Percentiles rank a stretch among this genome's conserved stretches.
Evolutionary conservation across 345 rosid genomes (phyloP).

Genomic region (Eucalyptus urophylla): DNA sequence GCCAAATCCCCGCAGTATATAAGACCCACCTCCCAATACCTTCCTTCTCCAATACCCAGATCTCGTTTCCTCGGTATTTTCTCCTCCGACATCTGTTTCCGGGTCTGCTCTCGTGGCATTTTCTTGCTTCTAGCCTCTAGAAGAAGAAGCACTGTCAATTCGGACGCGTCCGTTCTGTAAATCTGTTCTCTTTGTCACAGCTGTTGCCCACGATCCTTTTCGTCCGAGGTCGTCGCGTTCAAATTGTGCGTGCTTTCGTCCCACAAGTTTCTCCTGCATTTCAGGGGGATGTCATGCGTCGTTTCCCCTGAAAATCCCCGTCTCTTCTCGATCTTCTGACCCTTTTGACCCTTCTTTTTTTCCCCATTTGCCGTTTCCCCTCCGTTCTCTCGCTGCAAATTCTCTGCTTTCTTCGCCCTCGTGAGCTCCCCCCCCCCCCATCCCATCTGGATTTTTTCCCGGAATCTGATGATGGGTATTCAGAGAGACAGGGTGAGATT

Average conservation of each 20-base stretch:
- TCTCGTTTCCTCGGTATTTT: slow-evolving; percentile 6
- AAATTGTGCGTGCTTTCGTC: not conserved
- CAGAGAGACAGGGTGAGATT: slow-evolving; percentile 61
- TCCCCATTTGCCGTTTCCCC: not conserved
- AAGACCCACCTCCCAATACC: slow-evolving; percentile 15
- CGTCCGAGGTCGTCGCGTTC: not conserved
- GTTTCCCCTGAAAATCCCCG: not conserved
- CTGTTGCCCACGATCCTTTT: not conserved
- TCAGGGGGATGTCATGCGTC: not conserved
- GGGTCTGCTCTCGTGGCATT: not conserved
- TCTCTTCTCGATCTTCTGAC: not conserved
- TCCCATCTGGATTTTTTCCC: not conserved
- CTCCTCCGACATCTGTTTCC: not conserved
- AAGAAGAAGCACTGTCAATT: not conserved
- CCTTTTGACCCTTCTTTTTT: not conserved
- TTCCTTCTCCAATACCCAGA: slow-evolving; percentile 26
- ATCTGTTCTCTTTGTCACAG: not conserved
- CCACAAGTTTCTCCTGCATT: not conserved
- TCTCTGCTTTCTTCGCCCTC: not conserved
- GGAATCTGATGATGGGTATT: slow-evolving; percentile 35
- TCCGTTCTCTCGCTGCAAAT: not conserved
- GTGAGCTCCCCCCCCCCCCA: not conserved
- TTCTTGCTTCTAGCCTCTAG: not conserved
- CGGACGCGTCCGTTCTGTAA: not conserved
- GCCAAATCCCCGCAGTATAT: slow-evolving; percentile 3